Percentiles rank a stretch among this genome's conserved stretches.
Evolutionary conservation across 1,139 yeast species (phyloP).

Genomic region (Zygosaccharomyces pseudobailii): DNA sequence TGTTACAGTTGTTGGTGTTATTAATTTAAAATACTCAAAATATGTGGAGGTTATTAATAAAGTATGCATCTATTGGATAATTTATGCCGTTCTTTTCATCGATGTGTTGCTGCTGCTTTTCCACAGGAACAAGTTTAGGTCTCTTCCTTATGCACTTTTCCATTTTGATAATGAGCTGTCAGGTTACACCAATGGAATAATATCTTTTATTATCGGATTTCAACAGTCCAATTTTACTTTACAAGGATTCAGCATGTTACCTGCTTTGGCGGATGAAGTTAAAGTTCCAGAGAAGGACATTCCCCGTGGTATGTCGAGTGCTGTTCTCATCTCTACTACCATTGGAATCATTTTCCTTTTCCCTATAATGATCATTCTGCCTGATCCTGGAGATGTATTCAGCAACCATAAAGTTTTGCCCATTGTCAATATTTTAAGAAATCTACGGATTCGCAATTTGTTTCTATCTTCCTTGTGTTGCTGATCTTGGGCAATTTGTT

Average conservation of each 20-base stretch:
- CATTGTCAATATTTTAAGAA: conserved; percentile 55
- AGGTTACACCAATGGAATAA: conserved; percentile 58
- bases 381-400: conserved; percentile 53
- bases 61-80: conserved; percentile 67
- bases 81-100: conserved; percentile 64
- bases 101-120: conserved; percentile 58
- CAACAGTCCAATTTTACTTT: conserved; percentile 76
- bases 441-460: conserved; percentile 62
- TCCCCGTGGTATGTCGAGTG: conserved; percentile 69
- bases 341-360: conserved; percentile 70
- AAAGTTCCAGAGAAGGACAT: conserved; percentile 67
- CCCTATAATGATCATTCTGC: conserved; percentile 66
- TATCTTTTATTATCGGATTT: conserved; percentile 69
- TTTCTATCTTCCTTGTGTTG: conserved; percentile 62
- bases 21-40: conserved; percentile 56
- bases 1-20: conserved; percentile 54
- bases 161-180: conserved; percentile 65
- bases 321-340: conserved; percentile 58
- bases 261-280: conserved; percentile 80
- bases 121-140: conserved; percentile 53
- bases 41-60: conserved; percentile 60
- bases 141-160: conserved; percentile 56
- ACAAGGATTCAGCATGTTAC: conserved; percentile 79
- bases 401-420: conserved; percentile 65
- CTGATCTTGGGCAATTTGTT: conserved; percentile 66